Evolutionary conservation across 2,329 filamentous ascomycete species (phyloP), one percentile per base, ranked within the genome.

Genomic region (Colletotrichum orchidophilum): DNA sequence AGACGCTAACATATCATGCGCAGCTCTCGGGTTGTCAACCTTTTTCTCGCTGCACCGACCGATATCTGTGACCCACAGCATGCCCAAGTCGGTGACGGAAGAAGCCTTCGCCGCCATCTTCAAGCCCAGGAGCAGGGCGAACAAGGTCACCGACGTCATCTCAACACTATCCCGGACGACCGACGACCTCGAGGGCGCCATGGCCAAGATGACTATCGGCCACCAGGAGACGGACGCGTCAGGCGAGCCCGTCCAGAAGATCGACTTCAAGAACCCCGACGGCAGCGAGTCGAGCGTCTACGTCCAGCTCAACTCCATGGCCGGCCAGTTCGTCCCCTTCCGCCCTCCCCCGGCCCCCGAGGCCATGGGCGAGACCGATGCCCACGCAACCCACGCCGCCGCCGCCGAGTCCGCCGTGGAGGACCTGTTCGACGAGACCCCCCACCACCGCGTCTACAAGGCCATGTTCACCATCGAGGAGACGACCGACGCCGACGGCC

Each of bases 41-140:
- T 98, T 99, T 87, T 98, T 98, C 86, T 97, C 95, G 73, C 92
- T 97, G 75, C 94, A 99, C 83, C 92, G 96, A 73, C 96, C 96
- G 55, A 96, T 99, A 78, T 97, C 94, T 66, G 90, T 98, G 75
- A 95, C 92, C 60, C 91, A 92, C 76, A 92, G 92, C 75, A 92
- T 97, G 78, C 96, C 93, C 66, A 91, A 89, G 76, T 85, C 88
- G 24, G 88, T 95, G 55, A 91, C 89, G 63, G 87, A 92, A 73
- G 92, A 93, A 78, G 88, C 92, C 60, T 98, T 98, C 81, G 92
- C 94, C 73, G 88, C 92, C 78, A 95, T 99, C 78, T 98, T 98
- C 81, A 86, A 91, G 54, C 80, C 84, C 68, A 87, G 86, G 64
- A 81, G 82, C 26, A 86, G 86, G 75, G 77, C 81, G 72, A 84